Conservation (phyloP, 805 yeast species). For the Zygotorulaspora sp. region DNA sequence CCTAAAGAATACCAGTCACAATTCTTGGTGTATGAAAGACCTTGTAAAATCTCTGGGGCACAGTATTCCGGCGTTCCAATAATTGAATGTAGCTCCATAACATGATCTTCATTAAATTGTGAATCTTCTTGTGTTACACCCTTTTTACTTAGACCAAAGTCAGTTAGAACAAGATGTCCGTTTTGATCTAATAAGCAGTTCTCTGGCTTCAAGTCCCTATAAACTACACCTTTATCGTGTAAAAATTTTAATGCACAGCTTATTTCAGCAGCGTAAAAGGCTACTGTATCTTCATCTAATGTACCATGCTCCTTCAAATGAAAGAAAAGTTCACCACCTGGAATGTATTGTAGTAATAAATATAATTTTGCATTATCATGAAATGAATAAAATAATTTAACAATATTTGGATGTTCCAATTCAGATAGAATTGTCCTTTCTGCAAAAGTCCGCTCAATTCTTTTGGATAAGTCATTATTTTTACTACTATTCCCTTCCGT, state of each 20-base stretch:
- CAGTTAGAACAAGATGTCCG: constrained; percentile 79
- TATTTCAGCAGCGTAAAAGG: constrained; percentile 78
- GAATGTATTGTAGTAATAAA: constrained; percentile 71
- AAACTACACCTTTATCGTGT: constrained; percentile 76
- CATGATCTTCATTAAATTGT: constrained; percentile 28
- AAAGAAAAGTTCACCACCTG: constrained; percentile 77
- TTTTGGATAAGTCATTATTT: constrained; percentile 34
- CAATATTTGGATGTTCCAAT: constrained; percentile 76
- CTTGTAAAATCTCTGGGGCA: constrained; percentile 85
- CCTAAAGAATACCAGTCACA: constrained; percentile 95
- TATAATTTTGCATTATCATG: constrained; percentile 78
- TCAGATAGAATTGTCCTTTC: constrained; percentile 70
- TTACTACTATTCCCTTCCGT: constrained; percentile 21
- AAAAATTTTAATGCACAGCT: constrained; percentile 71
- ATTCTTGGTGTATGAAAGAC: constrained; percentile 67
- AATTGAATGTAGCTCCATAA: constrained; percentile 36
- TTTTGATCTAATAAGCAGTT: constrained; percentile 69
- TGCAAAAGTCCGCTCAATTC: constrained; percentile 72
- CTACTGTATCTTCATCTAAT: constrained; percentile 58
- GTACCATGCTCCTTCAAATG: constrained; percentile 41
- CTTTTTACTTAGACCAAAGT: constrained; percentile 69
- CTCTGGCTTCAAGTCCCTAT: constrained; percentile 86
- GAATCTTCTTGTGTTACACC: constrained; percentile 16
- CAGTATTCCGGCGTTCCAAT: constrained; percentile 47
- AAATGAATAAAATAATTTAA: constrained; percentile 73